A percentile compares a stretch with the other conserved stretches of the same genome.
phyloP scores from a whole-genome alignment of 495 filamentous ascomycete species.

The Aspergillus saccharolyticus region DNA sequence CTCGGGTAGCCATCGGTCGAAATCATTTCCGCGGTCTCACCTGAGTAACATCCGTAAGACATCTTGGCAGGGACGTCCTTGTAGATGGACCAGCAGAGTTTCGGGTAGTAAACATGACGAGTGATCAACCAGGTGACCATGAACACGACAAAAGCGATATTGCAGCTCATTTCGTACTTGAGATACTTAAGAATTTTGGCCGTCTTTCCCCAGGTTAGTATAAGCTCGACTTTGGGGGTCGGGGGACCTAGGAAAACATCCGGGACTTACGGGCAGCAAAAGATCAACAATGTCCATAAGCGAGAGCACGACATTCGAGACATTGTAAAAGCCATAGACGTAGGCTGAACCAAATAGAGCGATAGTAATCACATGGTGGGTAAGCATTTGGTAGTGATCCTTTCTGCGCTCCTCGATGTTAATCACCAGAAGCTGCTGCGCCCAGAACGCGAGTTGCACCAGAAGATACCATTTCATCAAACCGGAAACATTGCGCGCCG shows the following conservation, averaged over 20 bases:
- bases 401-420: slow-evolving; percentile 92
- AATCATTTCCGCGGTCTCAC: slow-evolving; percentile 49
- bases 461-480: slow-evolving; percentile 88
- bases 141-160: slow-evolving; percentile 80
- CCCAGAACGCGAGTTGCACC: slow-evolving; percentile 84
- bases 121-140: slow-evolving; percentile 79
- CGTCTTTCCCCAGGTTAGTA: slow-evolving; percentile 48
- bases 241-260: not conserved
- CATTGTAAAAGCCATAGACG: slow-evolving; percentile 74
- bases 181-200: slow-evolving; percentile 95
- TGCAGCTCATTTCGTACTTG: slow-evolving; percentile 68
- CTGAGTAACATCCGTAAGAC: slow-evolving; percentile 64
- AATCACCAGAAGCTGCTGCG: slow-evolving; percentile 91
- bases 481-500: slow-evolving; percentile 63
- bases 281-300: slow-evolving; percentile 94
- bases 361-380: slow-evolving; percentile 88
- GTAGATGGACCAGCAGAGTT: slow-evolving; percentile 76
- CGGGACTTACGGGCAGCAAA: slow-evolving; percentile 68
- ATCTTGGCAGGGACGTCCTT: slow-evolving; percentile 60
- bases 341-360: slow-evolving; percentile 75
- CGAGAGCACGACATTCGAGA: slow-evolving; percentile 83
- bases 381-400: slow-evolving; percentile 93
- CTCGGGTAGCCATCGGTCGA: slow-evolving; percentile 53
- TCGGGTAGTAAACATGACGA: slow-evolving; percentile 74
- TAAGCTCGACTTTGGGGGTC: not conserved